Conservation (phyloP, 345 rosid species). For the Syzygium aqueum region DNA sequence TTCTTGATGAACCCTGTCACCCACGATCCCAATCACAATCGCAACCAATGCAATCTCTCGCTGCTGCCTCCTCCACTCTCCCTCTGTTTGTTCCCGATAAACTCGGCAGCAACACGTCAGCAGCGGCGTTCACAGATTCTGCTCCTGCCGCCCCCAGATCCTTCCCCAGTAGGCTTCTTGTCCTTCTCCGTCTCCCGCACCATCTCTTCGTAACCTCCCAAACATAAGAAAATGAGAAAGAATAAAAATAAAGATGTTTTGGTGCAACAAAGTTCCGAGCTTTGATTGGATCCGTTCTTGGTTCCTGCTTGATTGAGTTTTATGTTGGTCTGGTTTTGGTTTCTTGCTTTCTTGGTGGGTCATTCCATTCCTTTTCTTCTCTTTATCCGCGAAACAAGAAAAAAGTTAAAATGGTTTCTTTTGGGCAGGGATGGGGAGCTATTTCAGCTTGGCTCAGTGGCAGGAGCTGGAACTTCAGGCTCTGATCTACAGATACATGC, state of each 20-base stretch:
- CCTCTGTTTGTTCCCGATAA: constrained; percentile 68
- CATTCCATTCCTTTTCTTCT: background rate
- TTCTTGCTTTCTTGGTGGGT: background rate
- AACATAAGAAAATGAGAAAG: background rate
- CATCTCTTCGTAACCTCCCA: background rate
- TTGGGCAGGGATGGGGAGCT: constrained; percentile 60
- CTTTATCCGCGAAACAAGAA: background rate
- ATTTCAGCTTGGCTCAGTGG: constrained; percentile 80
- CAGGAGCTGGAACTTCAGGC: constrained; percentile 97
- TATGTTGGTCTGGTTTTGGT: background rate
- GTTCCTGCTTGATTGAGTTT: background rate
- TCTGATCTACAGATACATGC: constrained; percentile 86
- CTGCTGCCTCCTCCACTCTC: constrained; percentile 25
- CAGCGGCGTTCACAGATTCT: constrained; percentile 41
- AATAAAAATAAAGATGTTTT: background rate
- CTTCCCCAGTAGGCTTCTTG: background rate
- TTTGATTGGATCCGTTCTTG: background rate
- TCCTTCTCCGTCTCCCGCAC: background rate
- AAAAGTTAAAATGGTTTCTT: background rate
- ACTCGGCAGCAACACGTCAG: constrained; percentile 23
- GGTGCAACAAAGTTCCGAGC: background rate
- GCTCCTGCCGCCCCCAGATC: constrained; percentile 40
- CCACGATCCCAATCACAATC: constrained; percentile 12
- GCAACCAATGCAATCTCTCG: constrained; percentile 3
- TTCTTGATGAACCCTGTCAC: constrained; percentile 25